Conservation (phyloP, 495 filamentous ascomycete species). For the Lophiostoma macrostomum region DNA sequence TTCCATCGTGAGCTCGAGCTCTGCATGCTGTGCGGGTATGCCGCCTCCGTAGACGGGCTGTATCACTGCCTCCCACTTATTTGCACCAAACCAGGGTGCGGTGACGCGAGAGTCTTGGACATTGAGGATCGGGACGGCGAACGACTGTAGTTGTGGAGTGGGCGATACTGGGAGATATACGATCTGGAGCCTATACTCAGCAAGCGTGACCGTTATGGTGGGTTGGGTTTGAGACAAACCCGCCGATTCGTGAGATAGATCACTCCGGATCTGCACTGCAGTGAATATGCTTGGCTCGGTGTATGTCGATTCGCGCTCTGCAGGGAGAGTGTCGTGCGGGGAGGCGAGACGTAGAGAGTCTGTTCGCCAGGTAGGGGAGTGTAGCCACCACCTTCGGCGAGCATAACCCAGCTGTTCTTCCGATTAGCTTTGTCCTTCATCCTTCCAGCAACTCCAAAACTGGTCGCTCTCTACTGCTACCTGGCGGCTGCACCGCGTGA, state of each 20-base stretch:
- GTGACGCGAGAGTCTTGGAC: conserved; percentile 85
- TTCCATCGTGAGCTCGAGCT: conserved; percentile 74
- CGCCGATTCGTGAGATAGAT: conserved; percentile 88
- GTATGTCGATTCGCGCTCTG: conserved; percentile 58
- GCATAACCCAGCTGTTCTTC: conserved; percentile 74
- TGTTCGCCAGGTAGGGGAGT: conserved; percentile 68
- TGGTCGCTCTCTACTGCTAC: neutral
- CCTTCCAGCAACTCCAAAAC: neutral
- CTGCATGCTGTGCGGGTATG: conserved; percentile 68
- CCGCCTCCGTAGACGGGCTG: conserved; percentile 82
- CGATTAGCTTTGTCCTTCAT: conserved; percentile 24
- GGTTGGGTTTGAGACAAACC: conserved; percentile 49
- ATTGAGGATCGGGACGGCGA: conserved; percentile 81
- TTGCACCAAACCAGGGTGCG: conserved; percentile 93
- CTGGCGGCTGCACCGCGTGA: neutral
- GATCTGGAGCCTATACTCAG: conserved; percentile 51
- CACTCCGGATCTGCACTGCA: conserved; percentile 58
- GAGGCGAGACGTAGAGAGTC: conserved; percentile 66
- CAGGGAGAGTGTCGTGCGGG: conserved; percentile 64
- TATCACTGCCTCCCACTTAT: conserved; percentile 78
- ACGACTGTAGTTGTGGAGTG: conserved; percentile 72
- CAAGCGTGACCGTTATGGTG: conserved; percentile 14
- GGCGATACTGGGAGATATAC: conserved; percentile 78
- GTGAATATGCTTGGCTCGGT: conserved; percentile 54
- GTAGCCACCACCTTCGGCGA: conserved; percentile 61